These are phyloP conservation scores for Luffa acutangula DNA, from an alignment of 306 rosid species.

Conservation along the genomic window DNA sequence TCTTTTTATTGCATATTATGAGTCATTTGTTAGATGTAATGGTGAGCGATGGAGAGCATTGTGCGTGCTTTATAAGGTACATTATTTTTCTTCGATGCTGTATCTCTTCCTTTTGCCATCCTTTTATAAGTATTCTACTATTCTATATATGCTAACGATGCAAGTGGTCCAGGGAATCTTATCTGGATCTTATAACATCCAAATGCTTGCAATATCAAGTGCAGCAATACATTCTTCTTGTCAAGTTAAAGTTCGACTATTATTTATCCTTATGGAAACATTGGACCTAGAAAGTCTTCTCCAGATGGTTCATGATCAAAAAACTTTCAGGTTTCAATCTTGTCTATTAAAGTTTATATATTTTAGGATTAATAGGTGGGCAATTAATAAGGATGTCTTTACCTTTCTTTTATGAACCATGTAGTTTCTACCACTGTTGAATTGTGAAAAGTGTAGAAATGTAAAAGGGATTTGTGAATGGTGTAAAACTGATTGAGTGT, in stretches of 20 bases:
- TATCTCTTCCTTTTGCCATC: background rate
- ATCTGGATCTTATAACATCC: constrained; percentile 62
- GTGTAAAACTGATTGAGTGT: background rate
- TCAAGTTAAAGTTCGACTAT: constrained; percentile 65
- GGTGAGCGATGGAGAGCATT: constrained; percentile 62
- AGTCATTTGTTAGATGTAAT: constrained; percentile 59
- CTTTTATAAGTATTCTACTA: background rate
- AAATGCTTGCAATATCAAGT: constrained; percentile 58
- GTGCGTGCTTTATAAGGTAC: constrained; percentile 67
- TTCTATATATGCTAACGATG: background rate
- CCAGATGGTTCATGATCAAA: constrained; percentile 92
- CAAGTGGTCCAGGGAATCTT: constrained; percentile 51
- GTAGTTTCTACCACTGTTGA: background rate
- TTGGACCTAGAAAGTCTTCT: constrained; percentile 78
- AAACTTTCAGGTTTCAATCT: constrained; percentile 50
- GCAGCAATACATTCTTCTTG: constrained; percentile 50
- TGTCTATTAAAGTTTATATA: background rate
- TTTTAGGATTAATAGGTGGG: background rate
- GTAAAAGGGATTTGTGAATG: background rate
- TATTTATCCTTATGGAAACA: constrained; percentile 74
- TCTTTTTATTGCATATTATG: constrained; percentile 76
- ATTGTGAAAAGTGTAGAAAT: background rate
- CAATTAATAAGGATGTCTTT: background rate
- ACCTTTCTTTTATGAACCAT: background rate
- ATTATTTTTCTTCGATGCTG: background rate